Conservation (phyloP, 305 asterid species). For the Plantago lanceolata region DNA sequence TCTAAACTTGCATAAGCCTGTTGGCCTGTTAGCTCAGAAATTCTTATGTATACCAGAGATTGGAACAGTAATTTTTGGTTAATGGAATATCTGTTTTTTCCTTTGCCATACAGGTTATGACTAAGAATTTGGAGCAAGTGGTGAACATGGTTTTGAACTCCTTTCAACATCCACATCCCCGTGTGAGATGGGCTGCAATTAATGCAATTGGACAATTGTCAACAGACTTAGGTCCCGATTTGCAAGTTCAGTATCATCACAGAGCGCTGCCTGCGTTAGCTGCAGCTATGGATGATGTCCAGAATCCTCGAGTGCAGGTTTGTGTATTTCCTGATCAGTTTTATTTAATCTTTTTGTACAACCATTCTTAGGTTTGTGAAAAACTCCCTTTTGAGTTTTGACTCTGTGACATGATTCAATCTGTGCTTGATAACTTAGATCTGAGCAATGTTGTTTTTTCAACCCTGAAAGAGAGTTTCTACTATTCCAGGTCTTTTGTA, state of each 20-base stretch:
- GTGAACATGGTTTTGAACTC: conserved; percentile 81
- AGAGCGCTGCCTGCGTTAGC: conserved; percentile 74
- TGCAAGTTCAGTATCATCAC: conserved; percentile 75
- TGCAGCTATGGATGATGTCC: conserved; percentile 85
- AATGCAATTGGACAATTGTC: conserved; percentile 85
- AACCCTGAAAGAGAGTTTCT: too few relatives aligned
- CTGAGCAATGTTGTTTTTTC: too few relatives aligned
- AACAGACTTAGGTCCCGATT: conserved; percentile 86
- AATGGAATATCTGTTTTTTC: neutral
- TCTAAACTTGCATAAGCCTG: too few relatives aligned
- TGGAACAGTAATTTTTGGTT: too few relatives aligned
- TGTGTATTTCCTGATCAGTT: conserved; percentile 14
- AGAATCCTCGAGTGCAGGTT: conserved; percentile 92
- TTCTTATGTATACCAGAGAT: too few relatives aligned
- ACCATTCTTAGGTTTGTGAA: too few relatives aligned
- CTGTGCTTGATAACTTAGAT: too few relatives aligned
- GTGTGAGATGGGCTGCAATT: conserved; percentile 91
- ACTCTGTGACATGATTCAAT: too few relatives aligned
- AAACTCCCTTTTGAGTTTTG: too few relatives aligned
- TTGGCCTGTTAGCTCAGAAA: too few relatives aligned
- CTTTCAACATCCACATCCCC: conserved; percentile 91
- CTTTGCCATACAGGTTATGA: conserved; percentile 53
- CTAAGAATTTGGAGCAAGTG: conserved; percentile 78
- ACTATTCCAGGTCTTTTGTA: too few relatives aligned
- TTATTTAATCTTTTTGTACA: too few relatives aligned